Evolutionary conservation across 495 filamentous ascomycete species (phyloP), one percentile per base, ranked within the genome.

Genomic region (Thermothielavioides terrestris): DNA sequence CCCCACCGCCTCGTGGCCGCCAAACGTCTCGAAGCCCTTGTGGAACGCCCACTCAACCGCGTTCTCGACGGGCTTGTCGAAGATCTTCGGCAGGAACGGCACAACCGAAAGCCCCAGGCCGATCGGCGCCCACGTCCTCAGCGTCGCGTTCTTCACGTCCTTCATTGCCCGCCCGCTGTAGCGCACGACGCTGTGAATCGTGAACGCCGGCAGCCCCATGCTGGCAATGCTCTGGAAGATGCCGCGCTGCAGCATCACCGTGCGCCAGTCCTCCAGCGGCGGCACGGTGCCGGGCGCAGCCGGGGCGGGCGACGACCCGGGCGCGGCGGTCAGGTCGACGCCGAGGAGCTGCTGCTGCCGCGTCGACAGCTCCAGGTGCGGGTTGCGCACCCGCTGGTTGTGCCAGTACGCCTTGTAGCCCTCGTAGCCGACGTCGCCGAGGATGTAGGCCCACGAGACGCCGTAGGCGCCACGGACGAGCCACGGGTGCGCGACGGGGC

Each of bases 191-290:
- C 81, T 86, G 62, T 98, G 92, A 48, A 98, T 96, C 0, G 92
- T 98, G 49, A 98, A 88, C 0, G 92, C 92, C 3, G 92, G 92
- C 52, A 96, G 61, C 8, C 86, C 92, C 92, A 98, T 98, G 62
- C 79, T 85, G 2, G 92, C 92, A 40, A 98, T 45, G 54, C 78
- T 78, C 72, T 98, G 92, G 65, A 98, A 98, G 4, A 95, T 72
- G 1, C 81, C 88, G 21, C 92, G 75, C 71, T 97, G 85, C 30
- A 79, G 84, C 89, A 95, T 94, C 8, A 96, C 85, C 49, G 87
- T 82, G 14, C 89, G 73, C 53, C 87, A 98, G 63, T 98, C 91
- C 57, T 98, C 89, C 15, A 94, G 73, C 15, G 87, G 78, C 14
- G 88, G 73, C n/a, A 97, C 79, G 11, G 65, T 69, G 0, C 72